phyloP scores from a whole-genome alignment of 768 basidiomycete genomes.

The Suillus discolor region DNA sequence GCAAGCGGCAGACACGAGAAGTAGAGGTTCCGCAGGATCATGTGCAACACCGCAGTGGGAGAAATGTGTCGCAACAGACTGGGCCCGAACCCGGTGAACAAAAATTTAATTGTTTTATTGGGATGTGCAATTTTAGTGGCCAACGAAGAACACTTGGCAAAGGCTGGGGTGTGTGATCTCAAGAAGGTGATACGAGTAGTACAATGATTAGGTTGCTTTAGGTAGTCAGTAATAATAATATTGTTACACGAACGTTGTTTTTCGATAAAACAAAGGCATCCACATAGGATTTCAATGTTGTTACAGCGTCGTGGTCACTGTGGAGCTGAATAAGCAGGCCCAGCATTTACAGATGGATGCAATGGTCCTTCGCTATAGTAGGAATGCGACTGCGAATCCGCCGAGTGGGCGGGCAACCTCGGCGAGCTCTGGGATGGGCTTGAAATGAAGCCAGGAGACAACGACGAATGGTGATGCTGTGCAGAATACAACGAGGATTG shows the following conservation, averaged over 20 bases:
- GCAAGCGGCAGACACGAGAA: conserved; percentile 28
- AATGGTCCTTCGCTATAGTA: conserved; percentile 34
- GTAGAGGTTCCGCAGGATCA: conserved; percentile 23
- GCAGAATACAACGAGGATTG: conserved; percentile 33
- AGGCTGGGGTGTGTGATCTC: conserved; percentile 16
- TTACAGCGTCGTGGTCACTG: conserved; percentile 20
- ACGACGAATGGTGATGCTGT: conserved; percentile 30
- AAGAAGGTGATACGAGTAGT: conserved; percentile 26
- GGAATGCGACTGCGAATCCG: conserved; percentile 29
- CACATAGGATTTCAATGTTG: conserved; percentile 10
- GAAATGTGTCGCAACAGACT: conserved; percentile 20
- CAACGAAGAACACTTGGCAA: conserved; percentile 15
- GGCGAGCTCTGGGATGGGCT: conserved; percentile 34
- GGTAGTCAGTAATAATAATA: conserved; percentile 36
- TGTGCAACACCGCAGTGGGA: conserved; percentile 17
- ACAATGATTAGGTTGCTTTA: conserved; percentile 31
- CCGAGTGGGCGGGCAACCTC: conserved; percentile 27
- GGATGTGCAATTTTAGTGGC: conserved; percentile 20
- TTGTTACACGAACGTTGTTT: conserved; percentile 28
- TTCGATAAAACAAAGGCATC: conserved; percentile 14
- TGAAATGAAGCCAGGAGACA: conserved; percentile 32
- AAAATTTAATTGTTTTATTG: conserved; percentile 19
- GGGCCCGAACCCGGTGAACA: conserved; percentile 25
- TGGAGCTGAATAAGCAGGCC: conserved; percentile 31
- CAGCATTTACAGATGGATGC: conserved; percentile 29